These are phyloP conservation scores for Paecilomyces variotii DNA, from an alignment of 2,329 filamentous ascomycete species.

Conservation along the genomic window DNA sequence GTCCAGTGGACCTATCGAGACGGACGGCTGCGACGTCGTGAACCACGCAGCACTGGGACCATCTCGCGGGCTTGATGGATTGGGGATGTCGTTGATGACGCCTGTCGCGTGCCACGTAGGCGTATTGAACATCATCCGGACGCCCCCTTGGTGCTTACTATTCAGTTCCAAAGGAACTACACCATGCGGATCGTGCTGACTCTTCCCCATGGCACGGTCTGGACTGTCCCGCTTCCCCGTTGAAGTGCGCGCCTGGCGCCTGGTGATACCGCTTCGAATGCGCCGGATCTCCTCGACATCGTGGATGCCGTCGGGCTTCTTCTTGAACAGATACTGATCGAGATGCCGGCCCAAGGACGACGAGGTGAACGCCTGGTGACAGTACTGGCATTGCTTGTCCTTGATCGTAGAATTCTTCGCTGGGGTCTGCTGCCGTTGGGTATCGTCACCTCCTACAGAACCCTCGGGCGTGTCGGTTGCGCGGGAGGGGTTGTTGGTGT, in stretches of 20 bases:
- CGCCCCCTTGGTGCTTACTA: constrained; percentile 25
- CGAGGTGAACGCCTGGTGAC: constrained; percentile 82
- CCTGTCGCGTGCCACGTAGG: constrained; percentile 69
- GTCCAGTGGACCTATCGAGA: constrained; percentile 35
- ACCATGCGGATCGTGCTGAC: constrained; percentile 23
- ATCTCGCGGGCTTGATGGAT: constrained; percentile 39
- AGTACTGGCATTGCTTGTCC: constrained; percentile 84
- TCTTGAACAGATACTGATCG: constrained; percentile 87
- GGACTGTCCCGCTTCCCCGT: constrained; percentile 53
- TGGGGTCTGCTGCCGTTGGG: constrained; percentile 6
- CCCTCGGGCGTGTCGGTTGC: constrained; percentile 5
- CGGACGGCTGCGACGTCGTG: constrained; percentile 24
- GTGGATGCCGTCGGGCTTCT: constrained; percentile 89
- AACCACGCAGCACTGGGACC: constrained; percentile 23
- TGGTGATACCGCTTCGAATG: constrained; percentile 75
- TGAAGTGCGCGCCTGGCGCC: constrained; percentile 68
- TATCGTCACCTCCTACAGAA: constrained; percentile 2
- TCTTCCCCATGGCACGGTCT: constrained; percentile 47
- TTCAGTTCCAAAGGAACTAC: constrained; percentile 25
- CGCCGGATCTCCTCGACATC: constrained; percentile 82
- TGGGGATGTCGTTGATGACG: constrained; percentile 66
- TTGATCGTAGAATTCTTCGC: constrained; percentile 52
- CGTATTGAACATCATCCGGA: constrained; percentile 48
- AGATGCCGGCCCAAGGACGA: constrained; percentile 89
- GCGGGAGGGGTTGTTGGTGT: constrained; percentile 1